Evolutionary conservation across 768 basidiomycete genomes (phyloP).

Genomic region (Candolleomyces efflorescens): DNA sequence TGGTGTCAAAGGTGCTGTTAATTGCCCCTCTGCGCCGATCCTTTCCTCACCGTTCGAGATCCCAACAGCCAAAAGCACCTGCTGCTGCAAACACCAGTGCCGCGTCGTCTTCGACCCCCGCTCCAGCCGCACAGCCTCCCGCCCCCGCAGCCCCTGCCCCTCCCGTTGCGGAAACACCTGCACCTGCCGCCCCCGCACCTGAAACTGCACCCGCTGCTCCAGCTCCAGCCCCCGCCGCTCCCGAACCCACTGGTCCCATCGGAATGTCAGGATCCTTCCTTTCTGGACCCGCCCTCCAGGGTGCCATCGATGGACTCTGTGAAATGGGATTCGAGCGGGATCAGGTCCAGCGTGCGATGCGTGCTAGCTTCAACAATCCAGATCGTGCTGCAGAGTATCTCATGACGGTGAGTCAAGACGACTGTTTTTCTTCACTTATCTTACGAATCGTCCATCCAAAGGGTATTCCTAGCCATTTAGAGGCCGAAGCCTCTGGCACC

Average conservation of each 20-base stretch:
- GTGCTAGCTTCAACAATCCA: conserved; percentile 96
- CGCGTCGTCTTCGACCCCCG: neutral
- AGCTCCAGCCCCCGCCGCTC: conserved; percentile 26
- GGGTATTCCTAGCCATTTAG: conserved; percentile 78
- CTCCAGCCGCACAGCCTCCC: neutral
- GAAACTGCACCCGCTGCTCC: no score
- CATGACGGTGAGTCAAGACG: conserved; percentile 62
- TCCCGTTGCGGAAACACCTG: no score
- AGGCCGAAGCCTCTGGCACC: conserved; percentile 40
- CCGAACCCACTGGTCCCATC: conserved; percentile 32
- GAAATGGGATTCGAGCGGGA: conserved; percentile 95
- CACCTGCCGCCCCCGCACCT: conserved; percentile 26
- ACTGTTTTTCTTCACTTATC: conserved; percentile 2
- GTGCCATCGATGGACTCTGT: conserved; percentile 75
- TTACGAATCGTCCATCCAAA: conserved; percentile 23
- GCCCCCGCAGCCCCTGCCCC: conserved; percentile 23
- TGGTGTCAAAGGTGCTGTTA: conserved; percentile 85
- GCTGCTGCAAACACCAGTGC: conserved; percentile 18
- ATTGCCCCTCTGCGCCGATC: neutral
- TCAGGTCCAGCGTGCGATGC: conserved; percentile 77
- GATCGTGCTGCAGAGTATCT: conserved; percentile 98
- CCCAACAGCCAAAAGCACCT: conserved; percentile 44
- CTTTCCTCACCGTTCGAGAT: neutral
- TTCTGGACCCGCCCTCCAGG: conserved; percentile 70
- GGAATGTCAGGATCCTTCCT: conserved; percentile 52